These are phyloP conservation scores for Picea mariana DNA, from an alignment of 83 land plant genomes.

Conservation along the genomic window DNA sequence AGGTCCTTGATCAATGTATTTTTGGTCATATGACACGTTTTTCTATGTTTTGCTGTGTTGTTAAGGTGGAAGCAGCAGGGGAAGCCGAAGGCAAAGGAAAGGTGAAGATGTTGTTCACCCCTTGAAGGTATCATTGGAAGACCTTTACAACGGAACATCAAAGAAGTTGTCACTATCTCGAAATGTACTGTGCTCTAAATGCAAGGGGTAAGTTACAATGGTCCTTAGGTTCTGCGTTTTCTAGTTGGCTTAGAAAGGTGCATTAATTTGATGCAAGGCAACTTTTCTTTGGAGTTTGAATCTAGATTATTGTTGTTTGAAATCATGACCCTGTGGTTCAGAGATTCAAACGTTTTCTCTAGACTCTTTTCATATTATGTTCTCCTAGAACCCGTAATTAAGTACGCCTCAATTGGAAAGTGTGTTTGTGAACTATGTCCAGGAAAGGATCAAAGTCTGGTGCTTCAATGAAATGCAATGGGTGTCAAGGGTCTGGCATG, in stretches of 20 bases:
- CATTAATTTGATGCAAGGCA: background rate
- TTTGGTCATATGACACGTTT: background rate
- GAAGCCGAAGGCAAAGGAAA: slow-evolving; percentile 54
- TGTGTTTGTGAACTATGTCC: slow-evolving; percentile 9
- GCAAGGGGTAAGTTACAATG: slow-evolving; percentile 52
- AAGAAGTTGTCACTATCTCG: slow-evolving; percentile 69
- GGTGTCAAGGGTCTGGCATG: slow-evolving; percentile 81
- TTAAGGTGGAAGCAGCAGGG: slow-evolving; percentile 39
- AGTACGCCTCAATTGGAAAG: background rate
- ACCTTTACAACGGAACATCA: slow-evolving; percentile 62
- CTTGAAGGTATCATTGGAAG: slow-evolving; percentile 69
- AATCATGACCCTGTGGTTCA: no score
- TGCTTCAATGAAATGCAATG: slow-evolving; percentile 67
- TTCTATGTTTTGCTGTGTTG: background rate
- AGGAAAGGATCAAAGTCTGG: slow-evolving; percentile 87
- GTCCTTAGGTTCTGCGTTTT: background rate
- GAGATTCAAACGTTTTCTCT: no score
- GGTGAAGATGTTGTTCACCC: slow-evolving; percentile 75
- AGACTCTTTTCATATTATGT: no score
- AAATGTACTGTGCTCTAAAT: slow-evolving; percentile 58
- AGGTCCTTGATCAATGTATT: background rate
- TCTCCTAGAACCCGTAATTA: background rate
- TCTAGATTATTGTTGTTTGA: background rate
- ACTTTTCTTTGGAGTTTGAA: background rate
- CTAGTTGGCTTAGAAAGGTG: background rate